phyloP scores from a whole-genome alignment of 441 rosid species.

The Bocquillonia castaneifolia region DNA sequence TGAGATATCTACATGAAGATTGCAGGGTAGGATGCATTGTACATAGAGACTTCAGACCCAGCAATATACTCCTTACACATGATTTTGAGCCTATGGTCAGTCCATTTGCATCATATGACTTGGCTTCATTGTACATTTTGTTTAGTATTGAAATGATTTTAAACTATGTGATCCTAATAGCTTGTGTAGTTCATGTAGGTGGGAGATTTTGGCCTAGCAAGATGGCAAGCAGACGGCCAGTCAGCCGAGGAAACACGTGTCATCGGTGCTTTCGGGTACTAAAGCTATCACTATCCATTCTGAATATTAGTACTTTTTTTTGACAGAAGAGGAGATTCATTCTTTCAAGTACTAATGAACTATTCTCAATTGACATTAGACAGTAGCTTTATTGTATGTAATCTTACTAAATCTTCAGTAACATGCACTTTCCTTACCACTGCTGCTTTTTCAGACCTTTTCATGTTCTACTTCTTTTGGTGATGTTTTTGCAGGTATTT shows the following conservation, averaged over 20 bases:
- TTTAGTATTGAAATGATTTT: background rate
- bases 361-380: too few species aligned
- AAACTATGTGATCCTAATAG: constrained; percentile 4
- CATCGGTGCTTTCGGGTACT: constrained; percentile 50
- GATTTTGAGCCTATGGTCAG: constrained; percentile 53
- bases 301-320: too few species aligned
- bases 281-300: background rate
- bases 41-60: constrained; percentile 54
- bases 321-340: too few species aligned
- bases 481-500: constrained; percentile 32
- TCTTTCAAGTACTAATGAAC: too few species aligned
- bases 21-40: constrained; percentile 57
- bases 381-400: too few species aligned
- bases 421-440: background rate
- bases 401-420: background rate
- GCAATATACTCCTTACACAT: constrained; percentile 54
- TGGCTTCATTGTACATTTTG: background rate
- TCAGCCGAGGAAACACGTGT: constrained; percentile 44
- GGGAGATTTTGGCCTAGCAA: constrained; percentile 57
- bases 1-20: constrained; percentile 58
- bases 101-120: background rate
- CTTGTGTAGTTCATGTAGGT: constrained; percentile 26
- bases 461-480: background rate
- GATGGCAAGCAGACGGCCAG: constrained; percentile 54
- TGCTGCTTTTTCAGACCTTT: background rate